Evolutionary conservation across 2,329 filamentous ascomycete species (phyloP), one percentile per base, ranked within the genome.

Genomic region (Exophiala spinifera): DNA sequence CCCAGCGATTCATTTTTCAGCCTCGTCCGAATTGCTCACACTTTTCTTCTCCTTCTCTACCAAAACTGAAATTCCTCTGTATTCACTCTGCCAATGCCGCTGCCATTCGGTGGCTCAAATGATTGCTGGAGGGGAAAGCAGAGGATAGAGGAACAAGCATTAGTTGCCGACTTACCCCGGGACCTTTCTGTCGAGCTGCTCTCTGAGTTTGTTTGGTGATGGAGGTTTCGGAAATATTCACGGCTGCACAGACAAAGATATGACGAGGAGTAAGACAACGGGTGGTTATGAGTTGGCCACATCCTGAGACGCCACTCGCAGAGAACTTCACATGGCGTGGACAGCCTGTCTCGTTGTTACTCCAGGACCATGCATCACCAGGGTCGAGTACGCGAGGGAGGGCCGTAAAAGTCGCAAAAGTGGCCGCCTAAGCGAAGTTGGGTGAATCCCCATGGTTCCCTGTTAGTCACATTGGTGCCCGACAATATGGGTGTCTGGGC

Each of bases 141-240:
- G 63, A 55, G 73, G 73, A 71, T 49, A 75, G 72, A 75, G 57
- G 51, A 59, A 66, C 54, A 61, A 68, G 55, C 61, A 33, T 51
- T 55, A 62, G 61, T 69, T 71, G 68, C 61, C 70, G 62, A 67
- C 73, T 75, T 75, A 76, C 72, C 73, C 73, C 73, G 68, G 67
- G 69, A 56, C 59, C 67, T 71, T n/a, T 70, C 72, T 50, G 50
- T 43, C 51, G 20, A 15, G 50, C 44, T 53, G 19, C 34, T 20
- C 19, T 66, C 63, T 25, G 17, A 68, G 58, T 50, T 56, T 65
- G 52, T 58, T 61, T 60, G 63, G 68, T 74, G 40, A 47, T 63
- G 73, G 72, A 74, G 65, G 69, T 65, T 65, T 72, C 72, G 72
- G 73, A 74, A 76, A 75, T 74, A 72, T 67, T 65, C 67, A 66